Evolutionary conservation across 2,329 filamentous ascomycete species (phyloP).

Genomic region (Epichloe amarillans): DNA sequence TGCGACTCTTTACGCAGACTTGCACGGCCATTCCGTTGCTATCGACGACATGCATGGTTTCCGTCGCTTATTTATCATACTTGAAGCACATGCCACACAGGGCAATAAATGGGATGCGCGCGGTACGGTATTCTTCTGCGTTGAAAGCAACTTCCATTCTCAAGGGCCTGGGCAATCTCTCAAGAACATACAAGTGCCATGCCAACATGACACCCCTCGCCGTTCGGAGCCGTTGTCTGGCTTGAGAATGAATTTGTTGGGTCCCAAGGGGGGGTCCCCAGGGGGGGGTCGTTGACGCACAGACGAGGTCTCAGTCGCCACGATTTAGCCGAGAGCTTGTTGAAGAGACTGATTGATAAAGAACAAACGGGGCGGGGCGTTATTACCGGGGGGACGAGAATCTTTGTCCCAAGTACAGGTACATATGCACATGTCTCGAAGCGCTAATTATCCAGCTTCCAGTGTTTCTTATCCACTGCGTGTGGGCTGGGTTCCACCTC

Average conservation of each 20-base stretch:
- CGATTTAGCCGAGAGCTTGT: not conserved
- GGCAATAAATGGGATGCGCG: too few relatives aligned
- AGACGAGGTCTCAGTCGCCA: not conserved
- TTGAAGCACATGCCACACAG: too few relatives aligned
- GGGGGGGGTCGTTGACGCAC: not conserved
- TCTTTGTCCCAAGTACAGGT: not conserved
- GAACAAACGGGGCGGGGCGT: not conserved
- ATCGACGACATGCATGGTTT: not conserved
- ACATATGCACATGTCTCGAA: not conserved
- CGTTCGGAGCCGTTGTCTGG: too few relatives aligned
- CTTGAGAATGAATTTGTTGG: too few relatives aligned
- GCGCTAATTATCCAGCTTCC: too few relatives aligned
- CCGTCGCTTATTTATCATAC: not conserved
- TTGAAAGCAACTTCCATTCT: too few relatives aligned
- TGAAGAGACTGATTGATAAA: not conserved
- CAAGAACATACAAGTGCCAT: too few relatives aligned
- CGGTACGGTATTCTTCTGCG: too few relatives aligned
- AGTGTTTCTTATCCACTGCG: too few relatives aligned
- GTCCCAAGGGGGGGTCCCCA: not conserved
- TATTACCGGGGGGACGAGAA: not conserved
- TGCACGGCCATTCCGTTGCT: not conserved
- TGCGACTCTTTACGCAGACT: not conserved
- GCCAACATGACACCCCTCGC: too few relatives aligned
- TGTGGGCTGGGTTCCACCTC: too few relatives aligned
- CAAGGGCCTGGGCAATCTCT: too few relatives aligned